phyloP scores from a whole-genome alignment of 306 rosid genomes.

The Cyamopsis tetragonoloba region DNA sequence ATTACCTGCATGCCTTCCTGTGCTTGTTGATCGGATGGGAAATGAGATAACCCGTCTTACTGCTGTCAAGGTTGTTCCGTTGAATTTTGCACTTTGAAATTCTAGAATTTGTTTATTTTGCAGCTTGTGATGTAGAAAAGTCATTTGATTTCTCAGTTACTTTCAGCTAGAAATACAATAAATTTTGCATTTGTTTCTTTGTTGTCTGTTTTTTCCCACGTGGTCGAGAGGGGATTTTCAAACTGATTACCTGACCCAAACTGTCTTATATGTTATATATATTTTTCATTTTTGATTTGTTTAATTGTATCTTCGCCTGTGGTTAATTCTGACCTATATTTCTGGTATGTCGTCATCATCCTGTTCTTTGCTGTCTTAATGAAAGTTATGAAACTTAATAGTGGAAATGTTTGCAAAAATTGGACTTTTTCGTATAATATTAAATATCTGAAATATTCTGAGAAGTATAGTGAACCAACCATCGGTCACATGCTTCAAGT shows the following conservation, averaged over 20 bases:
- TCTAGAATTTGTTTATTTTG: not conserved
- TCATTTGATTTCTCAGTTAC: too few species aligned
- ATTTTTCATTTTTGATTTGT: not conserved
- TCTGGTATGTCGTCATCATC: not conserved
- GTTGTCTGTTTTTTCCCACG: too few species aligned
- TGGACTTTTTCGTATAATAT: not conserved
- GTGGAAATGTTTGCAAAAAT: not conserved
- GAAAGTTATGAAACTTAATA: not conserved
- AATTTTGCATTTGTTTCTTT: not conserved
- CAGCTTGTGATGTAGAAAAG: conserved; percentile 7
- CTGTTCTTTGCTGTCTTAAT: not conserved
- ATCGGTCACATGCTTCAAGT: not conserved
- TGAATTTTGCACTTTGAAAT: conserved; percentile 18
- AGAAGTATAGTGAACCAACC: not conserved
- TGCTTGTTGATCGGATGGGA: conserved; percentile 99
- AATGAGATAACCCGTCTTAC: conserved; percentile 98
- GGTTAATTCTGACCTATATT: not conserved
- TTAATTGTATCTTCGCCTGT: not conserved
- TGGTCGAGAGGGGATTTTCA: not conserved
- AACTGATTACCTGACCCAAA: not conserved
- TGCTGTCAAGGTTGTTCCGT: conserved; percentile 82
- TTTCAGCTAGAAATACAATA: too few species aligned
- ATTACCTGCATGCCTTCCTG: conserved; percentile 91
- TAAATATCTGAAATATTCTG: not conserved
- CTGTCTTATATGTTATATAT: not conserved